phyloP scores from a whole-genome alignment of 805 yeast species.

The Metschnikowia noctiluminum region DNA sequence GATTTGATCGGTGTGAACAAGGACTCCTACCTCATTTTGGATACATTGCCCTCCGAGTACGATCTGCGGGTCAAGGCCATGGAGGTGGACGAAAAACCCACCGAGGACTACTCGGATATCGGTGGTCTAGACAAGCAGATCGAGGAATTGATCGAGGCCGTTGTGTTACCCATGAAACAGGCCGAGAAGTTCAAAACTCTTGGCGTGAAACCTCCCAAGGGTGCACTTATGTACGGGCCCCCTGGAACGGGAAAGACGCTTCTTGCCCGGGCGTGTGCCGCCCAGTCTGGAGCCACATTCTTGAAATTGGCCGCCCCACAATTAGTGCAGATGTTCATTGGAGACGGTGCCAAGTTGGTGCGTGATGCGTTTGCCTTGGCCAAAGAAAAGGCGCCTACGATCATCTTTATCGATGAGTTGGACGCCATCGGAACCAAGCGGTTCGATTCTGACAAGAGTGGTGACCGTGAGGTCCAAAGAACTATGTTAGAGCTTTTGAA shows the following conservation, averaged over 20 bases:
- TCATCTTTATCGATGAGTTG: constrained; percentile 22
- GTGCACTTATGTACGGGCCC: constrained; percentile 24
- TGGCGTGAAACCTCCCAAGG: constrained; percentile 22
- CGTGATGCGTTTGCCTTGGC: constrained; percentile 22
- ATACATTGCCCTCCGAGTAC: constrained; percentile 94
- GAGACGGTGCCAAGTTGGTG: constrained; percentile 23
- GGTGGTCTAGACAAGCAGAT: constrained; percentile 77
- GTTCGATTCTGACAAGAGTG: constrained; percentile 21
- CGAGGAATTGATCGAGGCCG: constrained; percentile 23
- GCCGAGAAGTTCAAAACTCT: constrained; percentile 21
- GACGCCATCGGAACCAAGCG: constrained; percentile 23
- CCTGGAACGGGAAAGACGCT: constrained; percentile 23
- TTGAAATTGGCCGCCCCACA: constrained; percentile 23
- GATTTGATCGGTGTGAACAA: constrained; percentile 97
- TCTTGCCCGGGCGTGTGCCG: constrained; percentile 22
- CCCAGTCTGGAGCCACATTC: constrained; percentile 21
- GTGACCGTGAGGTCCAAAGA: constrained; percentile 23
- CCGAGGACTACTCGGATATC: constrained; percentile 94
- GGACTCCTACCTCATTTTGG: constrained; percentile 89
- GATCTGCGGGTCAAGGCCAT: constrained; percentile 97
- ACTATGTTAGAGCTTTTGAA: constrained; percentile 23
- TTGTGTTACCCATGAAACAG: constrained; percentile 23
- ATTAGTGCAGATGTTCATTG: constrained; percentile 23
- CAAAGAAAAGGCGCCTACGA: constrained; percentile 22
- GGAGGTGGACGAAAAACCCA: constrained; percentile 99